Evolutionary conservation across 768 basidiomycete species (phyloP).

Genomic region (Leccinum subgranulosum): DNA sequence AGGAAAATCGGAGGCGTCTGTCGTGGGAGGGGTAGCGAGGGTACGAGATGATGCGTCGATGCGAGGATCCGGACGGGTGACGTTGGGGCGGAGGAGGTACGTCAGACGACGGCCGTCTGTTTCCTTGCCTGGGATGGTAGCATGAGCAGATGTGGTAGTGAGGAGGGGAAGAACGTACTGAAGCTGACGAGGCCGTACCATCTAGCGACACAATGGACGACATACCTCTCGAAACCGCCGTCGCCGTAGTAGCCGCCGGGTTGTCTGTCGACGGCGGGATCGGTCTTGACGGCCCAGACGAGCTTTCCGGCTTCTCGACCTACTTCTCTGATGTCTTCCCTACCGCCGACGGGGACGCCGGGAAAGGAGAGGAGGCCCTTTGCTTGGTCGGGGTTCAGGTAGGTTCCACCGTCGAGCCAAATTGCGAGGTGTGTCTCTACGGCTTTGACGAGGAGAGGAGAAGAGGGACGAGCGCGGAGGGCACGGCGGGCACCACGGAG

Average conservation of each 20-base stretch:
- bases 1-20: conserved; percentile 58
- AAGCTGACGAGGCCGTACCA: conserved; percentile 80
- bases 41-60: conserved; percentile 27
- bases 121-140: conserved; percentile 38
- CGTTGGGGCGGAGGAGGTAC: conserved; percentile 77
- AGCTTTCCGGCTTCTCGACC: conserved; percentile 62
- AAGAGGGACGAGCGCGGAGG: conserved; percentile 50
- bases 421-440: conserved; percentile 59
- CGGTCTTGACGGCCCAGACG: conserved; percentile 58
- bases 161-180: conserved; percentile 45
- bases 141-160: not conserved
- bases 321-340: conserved; percentile 60
- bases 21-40: conserved; percentile 71
- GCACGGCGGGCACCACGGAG: conserved; percentile 71
- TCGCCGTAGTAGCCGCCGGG: conserved; percentile 28
- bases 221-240: conserved; percentile 74
- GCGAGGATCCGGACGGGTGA: conserved; percentile 53
- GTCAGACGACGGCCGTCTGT: conserved; percentile 60
- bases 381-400: conserved; percentile 49
- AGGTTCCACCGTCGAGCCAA: conserved; percentile 64
- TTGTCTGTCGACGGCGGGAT: not conserved
- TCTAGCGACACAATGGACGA: conserved; percentile 79
- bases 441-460: conserved; percentile 61
- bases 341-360: conserved; percentile 49
- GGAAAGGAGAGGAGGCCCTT: conserved; percentile 28